A percentile compares a stretch with the other conserved stretches of the same genome.
phyloP scores from a whole-genome alignment of 495 filamentous ascomycete genomes.

The Tricharina praecox region DNA sequence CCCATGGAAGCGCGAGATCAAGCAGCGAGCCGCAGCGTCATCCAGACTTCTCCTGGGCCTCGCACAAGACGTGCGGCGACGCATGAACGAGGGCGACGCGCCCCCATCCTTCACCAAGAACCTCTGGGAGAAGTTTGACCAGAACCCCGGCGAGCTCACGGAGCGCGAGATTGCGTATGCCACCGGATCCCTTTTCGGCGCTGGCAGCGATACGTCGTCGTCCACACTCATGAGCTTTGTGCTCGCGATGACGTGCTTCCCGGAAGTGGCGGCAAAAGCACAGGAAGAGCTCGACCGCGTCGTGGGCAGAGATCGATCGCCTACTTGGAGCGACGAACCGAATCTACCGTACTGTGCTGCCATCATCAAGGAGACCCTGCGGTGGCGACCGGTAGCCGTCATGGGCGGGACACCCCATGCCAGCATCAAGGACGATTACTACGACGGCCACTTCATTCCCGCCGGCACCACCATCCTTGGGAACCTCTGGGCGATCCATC shows the following conservation, averaged over 20 bases:
- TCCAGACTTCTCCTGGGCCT: slow-evolving; percentile 39
- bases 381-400: slow-evolving; percentile 44
- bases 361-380: slow-evolving; percentile 41
- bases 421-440: slow-evolving; percentile 41
- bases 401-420: slow-evolving; percentile 47
- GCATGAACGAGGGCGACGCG: slow-evolving; percentile 29
- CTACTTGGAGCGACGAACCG: slow-evolving; percentile 35
- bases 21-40: slow-evolving; percentile 35
- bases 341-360: slow-evolving; percentile 36
- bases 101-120: slow-evolving; percentile 37
- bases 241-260: slow-evolving; percentile 40
- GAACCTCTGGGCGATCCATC: slow-evolving; percentile 48
- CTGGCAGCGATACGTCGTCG: slow-evolving; percentile 48
- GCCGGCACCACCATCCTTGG: slow-evolving; percentile 41
- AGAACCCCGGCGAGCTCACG: slow-evolving; percentile 33
- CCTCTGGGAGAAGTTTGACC: slow-evolving; percentile 33
- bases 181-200: slow-evolving; percentile 45
- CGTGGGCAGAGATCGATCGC: slow-evolving; percentile 36
- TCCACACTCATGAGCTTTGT: slow-evolving; percentile 44
- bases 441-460: slow-evolving; percentile 38
- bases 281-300: slow-evolving; percentile 41
- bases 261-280: slow-evolving; percentile 33
- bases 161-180: slow-evolving; percentile 41
- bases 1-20: slow-evolving; percentile 41
- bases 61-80: slow-evolving; percentile 31